Base-by-base conservation (phyloP, 352 stramenopile genomes). In the Pythium periplocum region DNA sequence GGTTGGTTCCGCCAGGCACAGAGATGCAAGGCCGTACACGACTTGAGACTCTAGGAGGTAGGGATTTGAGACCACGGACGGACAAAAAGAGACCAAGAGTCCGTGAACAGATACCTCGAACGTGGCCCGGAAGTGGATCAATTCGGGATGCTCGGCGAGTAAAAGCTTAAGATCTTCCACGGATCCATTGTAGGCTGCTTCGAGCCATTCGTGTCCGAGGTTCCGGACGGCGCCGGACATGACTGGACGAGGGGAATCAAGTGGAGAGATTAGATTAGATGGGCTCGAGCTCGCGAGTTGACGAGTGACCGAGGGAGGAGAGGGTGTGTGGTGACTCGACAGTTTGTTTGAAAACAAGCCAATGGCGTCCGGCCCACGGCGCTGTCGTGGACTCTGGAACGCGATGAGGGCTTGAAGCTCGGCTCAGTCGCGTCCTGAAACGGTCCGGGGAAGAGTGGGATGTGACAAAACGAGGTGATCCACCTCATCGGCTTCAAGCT, bases 11-110 rank as follows among this genome's bases (percentile, higher is more conserved):
- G 61, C 61, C 64, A 80, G 34, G 59, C 64, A 35, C 64, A 61
- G 6, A 80, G 36, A 34, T 80, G 67, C 33, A 80, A 64, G 5
- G 64, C 70, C 4, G 64, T 66, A 6, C 56, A 66, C 2, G 45
- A 37, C 38, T 68, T 67, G 11, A 72, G 59, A 5, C 55, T 73
- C 64, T 76, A 38, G 30, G 51, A 57, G 36, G 33, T n/a, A 37
- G 17, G 26, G 2, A 11, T 32, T 8, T 40, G 46, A n/a, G 6
- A n/a, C 46, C 17, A 40, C 31, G n/a, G n/a, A 10, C 9, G 9
- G n/a, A 6, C 10, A 40, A 6, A 10, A 40, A 11, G 30, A 5
- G 30, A 12, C 40, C 44, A n/a, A 4, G 51, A 46, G 3, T 35
- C 51, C 31, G 31, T 45, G 11, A 41, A 53, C 51, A 6, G 32